phyloP scores from a whole-genome alignment of 257 asterid genomes.

The Primulina tabacum region DNA sequence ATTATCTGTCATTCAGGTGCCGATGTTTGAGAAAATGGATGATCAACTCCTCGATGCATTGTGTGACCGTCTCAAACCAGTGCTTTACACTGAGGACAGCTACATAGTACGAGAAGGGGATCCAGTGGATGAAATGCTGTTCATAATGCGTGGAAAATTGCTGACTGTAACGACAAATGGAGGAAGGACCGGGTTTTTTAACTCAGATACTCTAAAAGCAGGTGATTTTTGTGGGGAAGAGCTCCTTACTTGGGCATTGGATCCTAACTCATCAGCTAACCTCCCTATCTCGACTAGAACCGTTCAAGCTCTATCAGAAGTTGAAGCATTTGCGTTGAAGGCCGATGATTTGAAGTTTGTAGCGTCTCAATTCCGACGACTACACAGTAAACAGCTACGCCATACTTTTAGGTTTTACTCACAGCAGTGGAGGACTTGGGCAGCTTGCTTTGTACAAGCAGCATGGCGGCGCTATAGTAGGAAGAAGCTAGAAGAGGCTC shows the following conservation, averaged over 20 bases:
- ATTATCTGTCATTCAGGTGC: conserved; percentile 54
- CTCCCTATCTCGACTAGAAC: conserved; percentile 95
- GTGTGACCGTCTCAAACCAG: conserved; percentile 85
- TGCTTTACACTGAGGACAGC: conserved; percentile 78
- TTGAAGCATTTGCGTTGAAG: conserved; percentile 85
- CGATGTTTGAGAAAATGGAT: conserved; percentile 95
- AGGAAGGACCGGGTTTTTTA: conserved; percentile 88
- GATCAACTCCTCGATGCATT: conserved; percentile 89
- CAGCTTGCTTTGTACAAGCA: conserved; percentile 91
- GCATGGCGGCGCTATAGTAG: conserved; percentile 80
- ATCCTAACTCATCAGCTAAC: conserved; percentile 76
- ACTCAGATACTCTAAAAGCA: conserved; percentile 70
- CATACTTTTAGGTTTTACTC: conserved; percentile 93
- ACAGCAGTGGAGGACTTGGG: conserved; percentile 98
- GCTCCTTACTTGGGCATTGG: conserved; percentile 97
- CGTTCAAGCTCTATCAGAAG: conserved; percentile 88
- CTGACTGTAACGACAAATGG: conserved; percentile 85
- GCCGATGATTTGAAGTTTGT: conserved; percentile 91
- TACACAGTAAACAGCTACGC: conserved; percentile 87
- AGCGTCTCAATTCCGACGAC: conserved; percentile 82
- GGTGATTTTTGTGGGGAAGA: conserved; percentile 99
- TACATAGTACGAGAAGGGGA: conserved; percentile 94
- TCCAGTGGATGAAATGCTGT: conserved; percentile 94
- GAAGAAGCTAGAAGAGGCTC: conserved; percentile 81
- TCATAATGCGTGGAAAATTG: conserved; percentile 83